These are phyloP conservation scores for Arabidopsis suecica DNA, from an alignment of 345 rosid genomes.

Conservation along the genomic window DNA sequence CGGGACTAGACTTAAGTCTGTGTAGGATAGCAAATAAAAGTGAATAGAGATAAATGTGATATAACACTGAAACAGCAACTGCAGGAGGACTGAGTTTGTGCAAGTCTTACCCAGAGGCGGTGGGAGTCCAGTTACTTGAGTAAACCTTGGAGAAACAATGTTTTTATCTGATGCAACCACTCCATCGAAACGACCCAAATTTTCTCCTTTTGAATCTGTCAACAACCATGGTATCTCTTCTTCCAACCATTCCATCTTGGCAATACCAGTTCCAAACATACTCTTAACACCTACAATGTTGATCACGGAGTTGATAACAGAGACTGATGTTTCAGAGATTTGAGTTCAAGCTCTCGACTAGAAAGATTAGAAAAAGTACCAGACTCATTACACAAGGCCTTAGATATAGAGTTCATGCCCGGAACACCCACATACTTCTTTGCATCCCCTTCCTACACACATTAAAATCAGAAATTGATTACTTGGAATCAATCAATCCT, in stretches of 20 bases:
- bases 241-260: conserved; percentile 73
- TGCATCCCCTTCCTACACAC: conserved; percentile 57
- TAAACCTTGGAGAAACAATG: conserved; percentile 66
- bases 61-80: conserved; percentile 1
- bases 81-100: conserved; percentile 17
- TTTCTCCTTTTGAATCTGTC: conserved; percentile 62
- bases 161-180: conserved; percentile 77
- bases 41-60: conserved; percentile 11
- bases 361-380: conserved; percentile 47
- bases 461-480: background rate
- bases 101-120: conserved; percentile 68
- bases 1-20: conserved; percentile 66
- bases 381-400: conserved; percentile 64
- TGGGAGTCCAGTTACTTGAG: conserved; percentile 57
- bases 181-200: conserved; percentile 65
- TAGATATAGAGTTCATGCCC: conserved; percentile 81
- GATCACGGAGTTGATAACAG: conserved; percentile 7
- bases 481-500: background rate
- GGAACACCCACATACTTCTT: conserved; percentile 84
- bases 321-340: conserved; percentile 5
- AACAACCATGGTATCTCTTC: conserved; percentile 64
- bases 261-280: conserved; percentile 67
- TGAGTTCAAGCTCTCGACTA: background rate
- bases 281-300: conserved; percentile 63
- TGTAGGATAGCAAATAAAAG: conserved; percentile 35